A percentile compares a stretch with the other conserved stretches of the same genome.
These are phyloP conservation scores for Leccinellum rugosiceps DNA, from an alignment of 768 basidiomycete species.

Conservation along the genomic window DNA sequence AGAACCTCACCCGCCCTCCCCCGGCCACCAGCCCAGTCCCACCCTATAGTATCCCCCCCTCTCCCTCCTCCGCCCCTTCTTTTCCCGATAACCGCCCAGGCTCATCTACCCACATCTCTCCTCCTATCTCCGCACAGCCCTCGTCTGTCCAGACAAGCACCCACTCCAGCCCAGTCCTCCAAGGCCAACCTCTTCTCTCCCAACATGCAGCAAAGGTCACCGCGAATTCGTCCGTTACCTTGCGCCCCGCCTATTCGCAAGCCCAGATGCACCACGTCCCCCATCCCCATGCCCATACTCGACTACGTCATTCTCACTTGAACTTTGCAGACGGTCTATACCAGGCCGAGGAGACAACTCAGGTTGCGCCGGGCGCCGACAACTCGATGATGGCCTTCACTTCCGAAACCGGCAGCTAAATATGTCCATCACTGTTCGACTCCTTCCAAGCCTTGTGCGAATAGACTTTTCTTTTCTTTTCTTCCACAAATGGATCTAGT, in stretches of 20 bases:
- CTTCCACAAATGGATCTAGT: conserved; percentile 8
- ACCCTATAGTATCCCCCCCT: conserved; percentile 22
- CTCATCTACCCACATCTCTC: conserved; percentile 15
- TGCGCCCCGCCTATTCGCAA: conserved; percentile 57
- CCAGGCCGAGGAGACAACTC: conserved; percentile 26
- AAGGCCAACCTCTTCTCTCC: conserved; percentile 16
- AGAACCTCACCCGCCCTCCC: conserved; percentile 15
- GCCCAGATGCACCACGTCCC: conserved; percentile 77
- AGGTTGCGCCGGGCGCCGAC: conserved; percentile 29
- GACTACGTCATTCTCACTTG: conserved; percentile 61
- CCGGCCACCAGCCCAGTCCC: conserved; percentile 15
- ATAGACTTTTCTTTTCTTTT: conserved; percentile 3
- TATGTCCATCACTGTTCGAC: not conserved
- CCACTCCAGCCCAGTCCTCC: conserved; percentile 18
- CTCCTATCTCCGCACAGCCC: conserved; percentile 19
- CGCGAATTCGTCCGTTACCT: conserved; percentile 40
- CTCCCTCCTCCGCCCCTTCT: conserved; percentile 18
- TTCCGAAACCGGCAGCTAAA: conserved; percentile 31
- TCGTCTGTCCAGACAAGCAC: conserved; percentile 21
- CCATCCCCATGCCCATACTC: conserved; percentile 74
- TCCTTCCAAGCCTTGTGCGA: not conserved
- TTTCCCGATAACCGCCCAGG: conserved; percentile 15
- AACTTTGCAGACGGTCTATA: conserved; percentile 42
- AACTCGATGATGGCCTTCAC: conserved; percentile 50
- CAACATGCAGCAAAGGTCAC: conserved; percentile 30